Conservation (phyloP, 108 stramenopile species). For the Skeletonema grethae region DNA sequence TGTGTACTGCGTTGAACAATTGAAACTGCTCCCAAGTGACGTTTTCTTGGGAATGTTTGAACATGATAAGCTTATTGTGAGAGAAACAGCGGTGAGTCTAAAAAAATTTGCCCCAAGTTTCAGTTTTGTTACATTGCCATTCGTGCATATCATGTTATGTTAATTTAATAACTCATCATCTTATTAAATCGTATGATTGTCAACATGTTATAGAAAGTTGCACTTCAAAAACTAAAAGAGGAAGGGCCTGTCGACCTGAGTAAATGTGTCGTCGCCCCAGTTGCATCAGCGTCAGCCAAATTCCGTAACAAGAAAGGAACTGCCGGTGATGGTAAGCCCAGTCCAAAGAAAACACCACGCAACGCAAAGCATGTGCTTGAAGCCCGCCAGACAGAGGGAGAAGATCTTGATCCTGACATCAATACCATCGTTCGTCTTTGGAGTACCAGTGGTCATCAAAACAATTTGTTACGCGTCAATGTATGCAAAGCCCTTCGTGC, state of each 20-base stretch:
- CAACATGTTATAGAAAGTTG: neutral
- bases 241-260: slow-evolving; percentile 1
- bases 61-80: slow-evolving; percentile 14
- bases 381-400: slow-evolving; percentile 1
- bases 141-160: neutral
- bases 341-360: slow-evolving; percentile 1
- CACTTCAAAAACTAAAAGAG: neutral
- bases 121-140: no score
- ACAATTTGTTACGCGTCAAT: neutral
- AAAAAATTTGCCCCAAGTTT: neutral
- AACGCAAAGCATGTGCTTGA: neutral
- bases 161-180: neutral
- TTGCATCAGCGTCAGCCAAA: neutral
- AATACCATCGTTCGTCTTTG: neutral
- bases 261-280: neutral
- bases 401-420: neutral
- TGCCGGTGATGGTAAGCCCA: neutral
- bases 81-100: slow-evolving; percentile 12
- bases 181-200: no score
- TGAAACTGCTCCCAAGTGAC: slow-evolving; percentile 20
- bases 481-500: neutral
- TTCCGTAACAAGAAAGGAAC: neutral
- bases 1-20: slow-evolving; percentile 25
- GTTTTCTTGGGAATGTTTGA: slow-evolving; percentile 22
- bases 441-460: slow-evolving; percentile 3